Evolutionary conservation across 2,329 filamentous ascomycete genomes (phyloP), one percentile per base, ranked within the genome.

Genomic region (Calonectria leucothoes): DNA sequence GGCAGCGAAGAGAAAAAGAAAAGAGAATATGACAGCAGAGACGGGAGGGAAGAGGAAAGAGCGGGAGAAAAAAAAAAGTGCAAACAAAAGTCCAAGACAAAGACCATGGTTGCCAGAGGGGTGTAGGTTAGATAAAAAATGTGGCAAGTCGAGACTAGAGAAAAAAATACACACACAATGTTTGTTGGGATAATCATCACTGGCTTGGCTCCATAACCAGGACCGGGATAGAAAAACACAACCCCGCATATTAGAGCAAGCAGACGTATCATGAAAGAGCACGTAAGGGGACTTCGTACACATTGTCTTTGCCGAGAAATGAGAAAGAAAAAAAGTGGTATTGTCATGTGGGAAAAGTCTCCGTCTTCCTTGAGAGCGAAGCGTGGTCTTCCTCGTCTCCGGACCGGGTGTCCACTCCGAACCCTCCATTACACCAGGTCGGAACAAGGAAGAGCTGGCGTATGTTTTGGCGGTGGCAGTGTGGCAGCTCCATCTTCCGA

Each of bases 161-260:
- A 37, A 25, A 70, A 45, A 52, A 27, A 42, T 6, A 12, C 6
- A 20, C 55, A 33, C 29, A 33, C 35, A 31, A 27, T 37, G 42
- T 48, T 25, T 63, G 52, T 31, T 39, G 33, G 51, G 61, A 29
- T 45, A 57, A 69, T 27, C 55, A 72, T 20, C 8, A 64, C 33
- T 14, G 55, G 61, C 64, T 74, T 33, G 49, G 68, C 42, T 51
- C 35, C 52, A 45, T 27, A 49, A 51, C 55, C 33, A 45, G 52
- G 45, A 31, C 59, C 63, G 48, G 52, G 66, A 55, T 37, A 61
- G 31, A 48, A 73, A 57, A 20, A 35, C 20, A 66, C 55, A 70
- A 75, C 73, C 68, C 75, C 71, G 70, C 71, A 72, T 66, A 75
- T 65, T 69, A 63, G 48, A 66, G 42, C 29, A 71, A 55, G 55